Evolutionary conservation across 2,329 filamentous ascomycete species (phyloP), one percentile per base, ranked within the genome.

Genomic region (Graphilbum fragrans): DNA sequence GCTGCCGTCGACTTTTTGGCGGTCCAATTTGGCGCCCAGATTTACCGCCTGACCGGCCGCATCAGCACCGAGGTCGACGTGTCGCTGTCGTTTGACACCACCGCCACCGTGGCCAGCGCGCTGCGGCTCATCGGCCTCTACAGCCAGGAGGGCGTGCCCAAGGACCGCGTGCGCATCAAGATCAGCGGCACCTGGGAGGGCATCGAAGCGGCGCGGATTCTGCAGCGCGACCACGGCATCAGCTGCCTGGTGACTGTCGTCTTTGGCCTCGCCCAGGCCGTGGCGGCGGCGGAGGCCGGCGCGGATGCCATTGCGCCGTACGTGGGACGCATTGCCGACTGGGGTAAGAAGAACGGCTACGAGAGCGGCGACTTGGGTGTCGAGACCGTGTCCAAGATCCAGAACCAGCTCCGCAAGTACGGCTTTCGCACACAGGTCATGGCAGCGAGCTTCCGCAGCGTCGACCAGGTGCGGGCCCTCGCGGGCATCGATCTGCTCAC

Each of bases 361-460:
- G 9, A n/a, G n/a, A 18, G 71, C 52, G 78, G 82, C 58, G 82
- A 86, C 65, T 81, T 82, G 41, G 81, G 81, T 67, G 81, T 86
- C 62, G 74, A 81, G 69, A 80, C 74, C 52, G 81, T 86, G 44
- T 66, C 80, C 65, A 60, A 54, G 57, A 86, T 86, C 65, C 86
- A 76, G 72, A 82, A 86, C 69, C 85, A 86, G 75, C 85, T 86
- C 73, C 86, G 86, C 77, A 85, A 84, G 66, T 74, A 68, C 62
- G 77, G 74, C 55, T 84, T 85, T 72, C 82, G 82, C 51, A 85
- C 82, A 57, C 83, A 84, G 53, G 82, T 86, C 60, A 86, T 86
- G 81, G 81, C 82, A 56, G 81, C 81, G 49, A 84, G 79, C 27
- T 86, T 86, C 77, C 69, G 81, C 57, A n/a, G n/a, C n/a, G n/a